Evolutionary conservation across 345 rosid species (phyloP).

Genomic region (Populus davidiana): DNA sequence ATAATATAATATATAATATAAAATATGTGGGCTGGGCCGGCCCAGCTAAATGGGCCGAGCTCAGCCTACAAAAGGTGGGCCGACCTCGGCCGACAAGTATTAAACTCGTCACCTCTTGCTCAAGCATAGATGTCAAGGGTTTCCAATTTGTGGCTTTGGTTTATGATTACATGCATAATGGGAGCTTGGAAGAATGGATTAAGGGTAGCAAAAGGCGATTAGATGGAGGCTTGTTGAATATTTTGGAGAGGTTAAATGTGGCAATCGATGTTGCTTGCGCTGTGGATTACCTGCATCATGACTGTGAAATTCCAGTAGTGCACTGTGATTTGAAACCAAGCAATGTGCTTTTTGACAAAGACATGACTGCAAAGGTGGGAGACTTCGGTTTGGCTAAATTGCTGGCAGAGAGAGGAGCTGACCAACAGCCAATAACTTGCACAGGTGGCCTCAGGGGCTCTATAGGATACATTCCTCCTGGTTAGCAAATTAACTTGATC

Average conservation of each 20-base stretch:
- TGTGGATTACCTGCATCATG: constrained; percentile 51
- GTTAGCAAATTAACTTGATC: constrained; percentile 21
- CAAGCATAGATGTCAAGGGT: constrained; percentile 40
- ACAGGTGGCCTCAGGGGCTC: constrained; percentile 44
- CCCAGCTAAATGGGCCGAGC: too few species aligned
- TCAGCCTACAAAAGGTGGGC: too few species aligned
- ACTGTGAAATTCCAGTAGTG: constrained; percentile 42
- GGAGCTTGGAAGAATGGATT: constrained; percentile 52
- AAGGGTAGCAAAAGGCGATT: constrained; percentile 27
- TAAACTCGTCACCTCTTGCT: constrained; percentile 52
- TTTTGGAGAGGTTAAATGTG: constrained; percentile 44
- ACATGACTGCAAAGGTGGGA: constrained; percentile 53
- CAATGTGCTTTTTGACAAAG: constrained; percentile 38
- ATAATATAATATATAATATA: too few species aligned
- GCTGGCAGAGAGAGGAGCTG: constrained; percentile 17
- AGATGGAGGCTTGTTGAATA: constrained; percentile 33
- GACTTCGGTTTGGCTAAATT: constrained; percentile 53
- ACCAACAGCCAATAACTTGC: constrained; percentile 34
- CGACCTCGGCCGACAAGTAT: neutral
- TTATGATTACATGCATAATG: constrained; percentile 43
- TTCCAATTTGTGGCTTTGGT: constrained; percentile 46
- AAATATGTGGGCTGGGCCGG: too few species aligned
- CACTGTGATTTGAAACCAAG: constrained; percentile 55
- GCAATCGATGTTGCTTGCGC: constrained; percentile 46
- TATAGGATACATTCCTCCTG: constrained; percentile 56